A percentile compares a stretch with the other conserved stretches of the same genome.
Evolutionary conservation across 805 yeast genomes (phyloP).

Genomic region (Monosporozyma aquatica): DNA sequence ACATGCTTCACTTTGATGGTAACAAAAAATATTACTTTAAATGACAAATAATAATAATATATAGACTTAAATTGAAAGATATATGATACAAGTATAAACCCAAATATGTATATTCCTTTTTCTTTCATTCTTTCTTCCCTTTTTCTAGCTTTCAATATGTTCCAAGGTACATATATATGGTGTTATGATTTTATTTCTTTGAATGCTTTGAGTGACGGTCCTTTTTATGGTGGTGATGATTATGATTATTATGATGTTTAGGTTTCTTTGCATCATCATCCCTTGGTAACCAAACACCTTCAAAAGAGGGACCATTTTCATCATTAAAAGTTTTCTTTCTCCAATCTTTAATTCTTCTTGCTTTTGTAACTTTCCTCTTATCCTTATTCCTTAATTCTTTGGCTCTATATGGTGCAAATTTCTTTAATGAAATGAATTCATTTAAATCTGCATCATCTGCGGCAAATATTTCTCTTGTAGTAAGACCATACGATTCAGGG

Average conservation of each 20-base stretch:
- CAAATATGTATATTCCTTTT: background rate
- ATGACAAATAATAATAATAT: constrained; percentile 2
- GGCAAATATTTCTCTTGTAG: constrained; percentile 74
- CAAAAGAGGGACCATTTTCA: constrained; percentile 38
- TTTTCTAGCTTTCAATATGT: no score
- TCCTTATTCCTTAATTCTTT: constrained; percentile 65
- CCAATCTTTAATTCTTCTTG: constrained; percentile 81
- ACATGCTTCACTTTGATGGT: no score
- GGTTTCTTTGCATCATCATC: constrained; percentile 11
- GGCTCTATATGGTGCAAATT: constrained; percentile 86
- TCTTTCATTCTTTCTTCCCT: constrained; percentile 1
- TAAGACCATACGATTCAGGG: constrained; percentile 84
- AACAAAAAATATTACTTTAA: background rate
- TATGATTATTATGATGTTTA: constrained; percentile 6
- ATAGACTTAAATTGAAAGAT: background rate
- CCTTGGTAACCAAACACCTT: constrained; percentile 13
- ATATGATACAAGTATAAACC: background rate
- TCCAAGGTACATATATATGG: no score
- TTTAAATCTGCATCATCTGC: constrained; percentile 87
- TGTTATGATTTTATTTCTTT: no score
- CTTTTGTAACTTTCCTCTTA: constrained; percentile 74
- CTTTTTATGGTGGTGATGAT: constrained; percentile 3
- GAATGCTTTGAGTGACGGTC: constrained; percentile 1
- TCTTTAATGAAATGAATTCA: constrained; percentile 78
- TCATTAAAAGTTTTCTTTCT: constrained; percentile 68